A percentile compares a stretch with the other conserved stretches of the same genome.
Evolutionary conservation across 169 alveolate genomes (phyloP).

Genomic region (Cryptosporidium sp.): DNA sequence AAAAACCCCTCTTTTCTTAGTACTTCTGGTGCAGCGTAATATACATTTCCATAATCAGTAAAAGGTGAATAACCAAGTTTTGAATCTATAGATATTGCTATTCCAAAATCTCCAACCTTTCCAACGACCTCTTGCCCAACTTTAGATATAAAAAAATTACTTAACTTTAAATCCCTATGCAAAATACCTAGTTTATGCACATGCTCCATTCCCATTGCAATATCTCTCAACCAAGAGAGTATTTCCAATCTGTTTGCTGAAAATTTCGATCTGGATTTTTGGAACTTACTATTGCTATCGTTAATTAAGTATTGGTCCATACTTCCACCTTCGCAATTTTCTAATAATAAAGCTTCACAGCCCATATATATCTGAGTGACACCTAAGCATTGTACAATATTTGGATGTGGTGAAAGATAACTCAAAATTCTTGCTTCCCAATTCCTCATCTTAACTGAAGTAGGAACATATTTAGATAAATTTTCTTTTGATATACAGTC

Average conservation of each 20-base stretch:
- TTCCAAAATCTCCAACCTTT: constrained; percentile 80
- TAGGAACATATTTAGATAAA: constrained; percentile 78
- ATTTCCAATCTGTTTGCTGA: constrained; percentile 76
- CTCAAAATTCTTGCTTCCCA: constrained; percentile 80
- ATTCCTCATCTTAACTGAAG: constrained; percentile 79
- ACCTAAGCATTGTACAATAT: constrained; percentile 78
- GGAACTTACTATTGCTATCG: not conserved
- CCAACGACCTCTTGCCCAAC: constrained; percentile 75
- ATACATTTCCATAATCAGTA: constrained; percentile 80
- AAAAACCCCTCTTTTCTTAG: constrained; percentile 81
- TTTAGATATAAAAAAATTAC: constrained; percentile 77
- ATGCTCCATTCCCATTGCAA: constrained; percentile 80
- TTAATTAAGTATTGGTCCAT: constrained; percentile 77
- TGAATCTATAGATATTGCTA: constrained; percentile 76
- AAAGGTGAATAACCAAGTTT: constrained; percentile 79
- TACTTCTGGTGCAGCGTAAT: constrained; percentile 83
- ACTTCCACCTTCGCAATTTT: constrained; percentile 81
- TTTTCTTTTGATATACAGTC: constrained; percentile 74
- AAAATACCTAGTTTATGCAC: constrained; percentile 65
- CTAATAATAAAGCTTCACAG: constrained; percentile 77
- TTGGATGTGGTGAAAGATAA: constrained; percentile 67
- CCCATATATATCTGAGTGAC: constrained; percentile 77
- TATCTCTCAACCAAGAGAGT: constrained; percentile 78
- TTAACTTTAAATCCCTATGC: constrained; percentile 63
- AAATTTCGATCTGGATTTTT: constrained; percentile 31